Percentiles rank a stretch among this genome's conserved stretches.
Evolutionary conservation across 345 rosid species (phyloP).

Genomic region (Aegle marmelos): DNA sequence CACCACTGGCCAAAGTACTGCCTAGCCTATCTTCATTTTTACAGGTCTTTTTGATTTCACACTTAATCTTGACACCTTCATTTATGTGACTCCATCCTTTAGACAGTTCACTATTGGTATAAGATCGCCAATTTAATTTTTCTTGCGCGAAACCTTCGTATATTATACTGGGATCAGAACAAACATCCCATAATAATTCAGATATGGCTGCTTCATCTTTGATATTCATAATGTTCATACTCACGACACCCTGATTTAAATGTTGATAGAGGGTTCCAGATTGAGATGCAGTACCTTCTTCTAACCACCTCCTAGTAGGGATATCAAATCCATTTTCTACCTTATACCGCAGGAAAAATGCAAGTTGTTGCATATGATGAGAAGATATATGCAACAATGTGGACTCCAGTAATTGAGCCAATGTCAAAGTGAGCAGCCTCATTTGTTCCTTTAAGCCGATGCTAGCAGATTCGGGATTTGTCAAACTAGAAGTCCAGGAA

Average conservation of each 20-base stretch:
- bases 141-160: conserved; percentile 56
- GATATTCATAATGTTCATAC: conserved; percentile 29
- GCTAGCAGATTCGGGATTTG: conserved; percentile 34
- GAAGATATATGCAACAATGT: conserved; percentile 61
- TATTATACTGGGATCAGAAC: conserved; percentile 64
- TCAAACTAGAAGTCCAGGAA: conserved; percentile 26
- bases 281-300: conserved; percentile 42
- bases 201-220: conserved; percentile 35
- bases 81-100: conserved; percentile 56
- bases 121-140: conserved; percentile 44
- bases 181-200: conserved; percentile 55
- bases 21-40: conserved; percentile 34
- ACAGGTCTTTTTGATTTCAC: conserved; percentile 26
- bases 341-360: conserved; percentile 46
- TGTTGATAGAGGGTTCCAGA: conserved; percentile 33
- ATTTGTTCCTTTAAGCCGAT: conserved; percentile 36
- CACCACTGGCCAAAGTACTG: conserved; percentile 30
- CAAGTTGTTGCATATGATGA: conserved; percentile 60
- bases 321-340: conserved; percentile 46
- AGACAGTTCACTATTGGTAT: conserved; percentile 35
- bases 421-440: conserved; percentile 29
- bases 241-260: conserved; percentile 23
- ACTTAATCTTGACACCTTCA: conserved; percentile 35
- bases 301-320: conserved; percentile 62
- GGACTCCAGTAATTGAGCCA: conserved; percentile 44